A percentile compares a stretch with the other conserved stretches of the same genome.
Conservation (phyloP, 306 rosid species). For the Leucaena leucocephala region DNA sequence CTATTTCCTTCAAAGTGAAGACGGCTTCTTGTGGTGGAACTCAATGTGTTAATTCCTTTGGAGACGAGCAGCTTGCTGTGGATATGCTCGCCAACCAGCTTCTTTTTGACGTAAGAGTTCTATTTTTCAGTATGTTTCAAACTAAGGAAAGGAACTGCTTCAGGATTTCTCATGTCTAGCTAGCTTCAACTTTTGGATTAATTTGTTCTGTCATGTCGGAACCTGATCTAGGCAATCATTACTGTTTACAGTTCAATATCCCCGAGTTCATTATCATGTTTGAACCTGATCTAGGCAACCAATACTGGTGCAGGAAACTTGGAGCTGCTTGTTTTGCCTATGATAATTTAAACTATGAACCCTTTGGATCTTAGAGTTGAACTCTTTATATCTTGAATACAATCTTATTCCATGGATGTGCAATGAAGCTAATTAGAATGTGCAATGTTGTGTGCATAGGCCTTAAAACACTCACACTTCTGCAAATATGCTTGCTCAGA, state of each 20-base stretch:
- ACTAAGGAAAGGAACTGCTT: not conserved
- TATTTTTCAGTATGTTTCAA: not conserved
- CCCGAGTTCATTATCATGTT: slow-evolving; percentile 17
- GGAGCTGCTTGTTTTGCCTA: not conserved
- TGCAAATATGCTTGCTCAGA: slow-evolving; percentile 98
- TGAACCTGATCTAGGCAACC: not conserved
- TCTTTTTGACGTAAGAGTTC: slow-evolving; percentile 74
- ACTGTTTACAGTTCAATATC: not conserved
- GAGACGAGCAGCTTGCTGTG: slow-evolving; percentile 98
- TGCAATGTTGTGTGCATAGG: slow-evolving; percentile 48
- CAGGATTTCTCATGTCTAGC: not conserved
- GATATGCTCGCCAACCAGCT: slow-evolving; percentile 92
- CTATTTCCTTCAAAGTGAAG: slow-evolving; percentile 93
- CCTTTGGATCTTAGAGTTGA: not conserved
- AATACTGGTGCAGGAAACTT: not conserved
- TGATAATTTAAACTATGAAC: not conserved
- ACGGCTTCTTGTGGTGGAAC: slow-evolving; percentile 99
- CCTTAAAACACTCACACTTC: slow-evolving; percentile 84
- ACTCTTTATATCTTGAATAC: not conserved
- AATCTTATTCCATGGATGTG: slow-evolving; percentile 20
- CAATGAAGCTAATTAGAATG: slow-evolving; percentile 29
- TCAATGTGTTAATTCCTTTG: slow-evolving; percentile 93
- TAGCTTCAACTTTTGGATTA: not conserved
- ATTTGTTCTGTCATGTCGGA: slow-evolving; percentile 14
- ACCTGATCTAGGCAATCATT: not conserved